Conservation (phyloP, 768 basidiomycete species). For the Galerina marginata region DNA sequence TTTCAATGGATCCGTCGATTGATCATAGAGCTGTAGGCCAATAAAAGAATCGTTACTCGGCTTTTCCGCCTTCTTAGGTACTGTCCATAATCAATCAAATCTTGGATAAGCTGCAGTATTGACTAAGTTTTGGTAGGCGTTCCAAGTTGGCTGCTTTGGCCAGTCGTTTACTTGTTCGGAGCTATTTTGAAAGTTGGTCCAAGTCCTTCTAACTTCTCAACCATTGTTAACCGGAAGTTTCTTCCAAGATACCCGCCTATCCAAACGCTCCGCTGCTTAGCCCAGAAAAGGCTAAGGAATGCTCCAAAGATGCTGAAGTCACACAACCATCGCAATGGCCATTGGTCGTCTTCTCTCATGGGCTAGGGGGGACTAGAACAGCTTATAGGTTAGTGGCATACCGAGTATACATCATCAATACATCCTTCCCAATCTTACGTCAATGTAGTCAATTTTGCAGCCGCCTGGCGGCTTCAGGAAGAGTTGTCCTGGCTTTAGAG, state of each 20-base stretch:
- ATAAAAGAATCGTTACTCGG: slow-evolving; percentile 51
- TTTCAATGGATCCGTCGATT: background rate
- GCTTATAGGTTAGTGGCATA: slow-evolving; percentile 59
- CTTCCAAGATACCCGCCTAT: slow-evolving; percentile 59
- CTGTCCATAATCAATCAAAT: slow-evolving; percentile 4
- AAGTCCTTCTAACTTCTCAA: background rate
- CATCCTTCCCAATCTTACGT: background rate
- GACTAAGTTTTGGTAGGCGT: slow-evolving; percentile 30
- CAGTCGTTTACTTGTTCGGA: slow-evolving; percentile 57
- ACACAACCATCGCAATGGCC: slow-evolving; percentile 58
- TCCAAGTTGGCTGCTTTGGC: slow-evolving; percentile 51
- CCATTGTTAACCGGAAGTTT: background rate
- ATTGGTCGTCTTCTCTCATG: slow-evolving; percentile 85
- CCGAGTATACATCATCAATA: too few relatives aligned
- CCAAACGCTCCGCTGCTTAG: slow-evolving; percentile 58
- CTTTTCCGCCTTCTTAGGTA: slow-evolving; percentile 55
- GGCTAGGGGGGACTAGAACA: slow-evolving; percentile 74
- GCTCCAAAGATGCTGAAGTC: slow-evolving; percentile 10
- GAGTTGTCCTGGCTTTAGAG: slow-evolving; percentile 81
- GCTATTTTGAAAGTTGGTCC: slow-evolving; percentile 48
- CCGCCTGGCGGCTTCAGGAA: slow-evolving; percentile 76
- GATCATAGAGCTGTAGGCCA: slow-evolving; percentile 38
- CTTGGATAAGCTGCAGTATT: background rate
- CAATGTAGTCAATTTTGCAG: slow-evolving; percentile 67
- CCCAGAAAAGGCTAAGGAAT: slow-evolving; percentile 28